Evolutionary conservation across 768 basidiomycete genomes (phyloP).

Genomic region (Mycena olivaceomarginata): DNA sequence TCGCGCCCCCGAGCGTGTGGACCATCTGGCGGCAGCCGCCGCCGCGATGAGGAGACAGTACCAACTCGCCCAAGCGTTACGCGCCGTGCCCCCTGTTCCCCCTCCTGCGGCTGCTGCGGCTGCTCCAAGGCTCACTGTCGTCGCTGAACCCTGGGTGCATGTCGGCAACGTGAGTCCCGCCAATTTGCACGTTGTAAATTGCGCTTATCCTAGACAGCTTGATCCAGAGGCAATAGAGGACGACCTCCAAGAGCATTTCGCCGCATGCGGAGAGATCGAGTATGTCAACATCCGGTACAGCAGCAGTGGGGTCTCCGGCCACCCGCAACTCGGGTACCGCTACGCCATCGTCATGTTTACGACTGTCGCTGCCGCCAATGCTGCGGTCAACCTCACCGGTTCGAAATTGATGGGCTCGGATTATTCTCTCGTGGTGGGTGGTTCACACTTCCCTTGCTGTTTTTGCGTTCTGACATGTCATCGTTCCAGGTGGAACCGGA

Average conservation of each 20-base stretch:
- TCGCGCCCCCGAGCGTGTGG: neutral
- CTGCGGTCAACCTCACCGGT: neutral
- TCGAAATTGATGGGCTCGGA: neutral
- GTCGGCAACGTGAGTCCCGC: constrained; percentile 5
- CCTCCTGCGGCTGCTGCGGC: neutral
- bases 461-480: neutral
- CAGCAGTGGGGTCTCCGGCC: neutral
- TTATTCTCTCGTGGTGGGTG: neutral
- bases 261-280: neutral
- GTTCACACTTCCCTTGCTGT: neutral
- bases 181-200: neutral
- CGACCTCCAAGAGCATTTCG: neutral
- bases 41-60: neutral
- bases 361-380: neutral
- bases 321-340: neutral
- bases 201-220: neutral
- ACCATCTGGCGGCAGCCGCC: neutral
- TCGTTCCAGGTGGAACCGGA: neutral
- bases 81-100: neutral
- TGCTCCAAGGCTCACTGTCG: neutral
- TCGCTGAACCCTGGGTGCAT: neutral
- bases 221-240: neutral
- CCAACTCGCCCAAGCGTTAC: neutral
- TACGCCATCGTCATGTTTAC: constrained; percentile 17
- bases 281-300: constrained; percentile 7